phyloP scores from a whole-genome alignment of 495 filamentous ascomycete genomes.

The Achaetomiella virescens region DNA sequence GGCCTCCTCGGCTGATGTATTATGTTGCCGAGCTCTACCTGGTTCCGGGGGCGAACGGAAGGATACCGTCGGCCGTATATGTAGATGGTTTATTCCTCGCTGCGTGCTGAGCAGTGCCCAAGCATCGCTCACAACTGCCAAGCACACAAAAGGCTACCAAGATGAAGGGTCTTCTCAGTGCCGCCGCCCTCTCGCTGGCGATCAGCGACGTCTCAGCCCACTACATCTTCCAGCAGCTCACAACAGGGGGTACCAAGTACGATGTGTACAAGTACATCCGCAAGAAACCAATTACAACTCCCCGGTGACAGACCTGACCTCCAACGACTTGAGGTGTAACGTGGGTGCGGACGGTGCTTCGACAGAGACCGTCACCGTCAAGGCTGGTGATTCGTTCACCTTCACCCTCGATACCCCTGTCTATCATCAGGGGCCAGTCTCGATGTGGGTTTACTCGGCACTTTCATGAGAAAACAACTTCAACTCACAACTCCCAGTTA shows the following conservation, averaged over 20 bases:
- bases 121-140: not conserved
- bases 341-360: conserved; percentile 42
- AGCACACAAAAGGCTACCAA: not conserved
- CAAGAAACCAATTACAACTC: conserved; percentile 54
- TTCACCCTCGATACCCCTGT: conserved; percentile 48
- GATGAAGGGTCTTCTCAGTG: conserved; percentile 36
- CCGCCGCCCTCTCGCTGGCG: conserved; percentile 33
- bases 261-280: conserved; percentile 47
- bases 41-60: too few species aligned
- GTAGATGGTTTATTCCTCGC: too few species aligned
- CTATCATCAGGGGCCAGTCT: conserved; percentile 55
- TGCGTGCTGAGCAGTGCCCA: not conserved
- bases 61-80: too few species aligned
- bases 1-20: not conserved
- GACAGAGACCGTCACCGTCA: conserved; percentile 42
- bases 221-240: conserved; percentile 49
- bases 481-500: conserved; percentile 16
- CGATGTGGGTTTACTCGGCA: conserved; percentile 32
- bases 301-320: conserved; percentile 51
- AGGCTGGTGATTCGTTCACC: conserved; percentile 46
- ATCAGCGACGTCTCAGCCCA: conserved; percentile 37
- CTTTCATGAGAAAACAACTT: too few species aligned
- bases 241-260: conserved; percentile 38
- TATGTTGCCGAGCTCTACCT: too few species aligned
- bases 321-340: conserved; percentile 54